These are phyloP conservation scores for Macaranga tanarius DNA, from an alignment of 441 rosid species.

Conservation along the genomic window DNA sequence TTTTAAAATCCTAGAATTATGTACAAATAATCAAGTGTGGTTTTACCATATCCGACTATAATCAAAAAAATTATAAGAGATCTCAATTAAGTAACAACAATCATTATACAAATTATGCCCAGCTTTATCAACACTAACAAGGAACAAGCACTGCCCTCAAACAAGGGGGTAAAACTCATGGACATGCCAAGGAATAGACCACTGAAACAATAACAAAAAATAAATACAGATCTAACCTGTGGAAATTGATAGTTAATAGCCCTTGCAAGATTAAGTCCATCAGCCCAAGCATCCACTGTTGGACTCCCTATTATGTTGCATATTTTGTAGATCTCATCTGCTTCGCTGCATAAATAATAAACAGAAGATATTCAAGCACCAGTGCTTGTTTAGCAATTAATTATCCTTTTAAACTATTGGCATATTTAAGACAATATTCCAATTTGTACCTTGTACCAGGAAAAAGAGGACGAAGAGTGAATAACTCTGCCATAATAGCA, in stretches of 20 bases:
- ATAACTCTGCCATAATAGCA: constrained; percentile 88
- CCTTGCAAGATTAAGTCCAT: constrained; percentile 81
- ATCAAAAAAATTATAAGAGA: background rate
- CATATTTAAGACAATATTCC: background rate
- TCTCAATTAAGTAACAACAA: background rate
- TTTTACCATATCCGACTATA: background rate
- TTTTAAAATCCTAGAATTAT: background rate
- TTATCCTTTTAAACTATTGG: background rate
- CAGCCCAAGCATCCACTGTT: constrained; percentile 71
- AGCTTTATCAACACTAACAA: background rate
- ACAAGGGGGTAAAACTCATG: no score
- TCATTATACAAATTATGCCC: background rate
- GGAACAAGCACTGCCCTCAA: no score
- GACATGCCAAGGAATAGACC: no score
- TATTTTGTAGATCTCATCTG: constrained; percentile 93
- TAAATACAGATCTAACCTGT: constrained; percentile 38
- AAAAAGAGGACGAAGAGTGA: constrained; percentile 81
- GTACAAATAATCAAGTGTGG: background rate
- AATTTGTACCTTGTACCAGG: constrained; percentile 56
- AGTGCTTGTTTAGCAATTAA: background rate
- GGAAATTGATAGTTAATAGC: constrained; percentile 80
- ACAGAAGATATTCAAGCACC: background rate
- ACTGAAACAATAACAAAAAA: no score
- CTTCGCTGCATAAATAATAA: constrained; percentile 61
- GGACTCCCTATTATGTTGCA: constrained; percentile 88